A percentile compares a stretch with the other conserved stretches of the same genome.
phyloP scores from a whole-genome alignment of 1,284 basidiomycete genomes.

The Ceratobasidium sp. region DNA sequence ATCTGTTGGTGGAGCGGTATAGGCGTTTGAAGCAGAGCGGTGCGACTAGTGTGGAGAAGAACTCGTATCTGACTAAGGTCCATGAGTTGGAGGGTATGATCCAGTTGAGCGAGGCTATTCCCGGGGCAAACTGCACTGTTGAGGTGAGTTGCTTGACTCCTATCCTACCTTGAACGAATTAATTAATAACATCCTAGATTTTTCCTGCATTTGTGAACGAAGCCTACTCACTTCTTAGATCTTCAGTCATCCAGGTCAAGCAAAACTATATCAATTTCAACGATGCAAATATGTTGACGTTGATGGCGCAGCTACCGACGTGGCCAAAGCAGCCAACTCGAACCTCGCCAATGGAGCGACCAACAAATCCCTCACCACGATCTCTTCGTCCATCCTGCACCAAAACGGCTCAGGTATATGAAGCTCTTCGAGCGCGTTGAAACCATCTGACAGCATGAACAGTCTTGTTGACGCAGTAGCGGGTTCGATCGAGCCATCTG shows the following conservation, averaged over 20 bases:
- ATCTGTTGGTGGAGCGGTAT: slow-evolving; percentile 97
- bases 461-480: too few species aligned
- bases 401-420: too few species aligned
- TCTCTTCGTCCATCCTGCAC: too few species aligned
- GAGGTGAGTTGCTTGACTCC: slow-evolving; percentile 68
- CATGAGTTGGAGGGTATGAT: slow-evolving; percentile 74
- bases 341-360: too few species aligned
- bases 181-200: slow-evolving; percentile 68
- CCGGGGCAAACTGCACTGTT: slow-evolving; percentile 93
- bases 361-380: too few species aligned
- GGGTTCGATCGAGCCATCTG: too few species aligned
- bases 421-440: too few species aligned
- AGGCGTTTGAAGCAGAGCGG: slow-evolving; percentile 94
- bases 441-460: too few species aligned
- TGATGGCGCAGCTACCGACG: slow-evolving; percentile 56
- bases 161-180: not conserved
- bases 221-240: slow-evolving; percentile 92
- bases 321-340: slow-evolving; percentile 53
- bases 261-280: slow-evolving; percentile 99
- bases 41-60: slow-evolving; percentile 82
- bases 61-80: slow-evolving; percentile 71
- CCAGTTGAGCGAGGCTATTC: slow-evolving; percentile 77
- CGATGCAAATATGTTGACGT: slow-evolving; percentile 75
- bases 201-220: slow-evolving; percentile 94
- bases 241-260: slow-evolving; percentile 99